Evolutionary conservation across 345 rosid species (phyloP).

Genomic region (Brassica napus): DNA sequence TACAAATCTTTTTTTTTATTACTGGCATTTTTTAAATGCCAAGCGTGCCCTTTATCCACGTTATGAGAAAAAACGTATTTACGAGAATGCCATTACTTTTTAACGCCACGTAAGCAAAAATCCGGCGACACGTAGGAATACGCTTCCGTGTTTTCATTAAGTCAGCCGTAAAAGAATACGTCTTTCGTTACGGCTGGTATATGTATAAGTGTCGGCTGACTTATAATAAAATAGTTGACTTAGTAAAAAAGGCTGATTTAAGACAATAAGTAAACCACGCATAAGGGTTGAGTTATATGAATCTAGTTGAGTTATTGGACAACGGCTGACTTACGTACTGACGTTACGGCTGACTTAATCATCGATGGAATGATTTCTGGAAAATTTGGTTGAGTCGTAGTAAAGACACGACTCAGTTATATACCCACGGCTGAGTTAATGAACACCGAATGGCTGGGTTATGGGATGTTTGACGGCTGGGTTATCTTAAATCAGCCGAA

Average conservation of each 20-base stretch:
- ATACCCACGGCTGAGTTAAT: not conserved
- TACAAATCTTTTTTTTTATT: not conserved
- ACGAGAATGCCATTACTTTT: not conserved
- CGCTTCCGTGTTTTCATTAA: not conserved
- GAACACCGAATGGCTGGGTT: not conserved
- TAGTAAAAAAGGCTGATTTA: not conserved
- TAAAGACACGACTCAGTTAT: not conserved
- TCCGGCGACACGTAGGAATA: not conserved
- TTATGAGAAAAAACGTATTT: not conserved
- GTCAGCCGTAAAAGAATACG: not conserved
- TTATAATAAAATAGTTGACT: not conserved
- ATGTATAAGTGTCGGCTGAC: not conserved
- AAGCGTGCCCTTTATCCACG: not conserved
- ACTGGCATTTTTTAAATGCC: not conserved
- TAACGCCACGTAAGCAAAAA: not conserved
- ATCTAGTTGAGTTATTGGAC: not conserved
- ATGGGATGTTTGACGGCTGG: not conserved
- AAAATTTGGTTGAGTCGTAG: not conserved
- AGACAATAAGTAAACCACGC: not conserved
- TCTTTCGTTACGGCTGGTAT: not conserved
- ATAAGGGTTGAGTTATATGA: not conserved
- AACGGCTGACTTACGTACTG: not conserved
- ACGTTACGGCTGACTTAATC: not conserved
- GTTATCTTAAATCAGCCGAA: not conserved
- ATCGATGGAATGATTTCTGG: not conserved